phyloP scores from a whole-genome alignment of 345 rosid species.

The Eucalyptus cladocalyx region DNA sequence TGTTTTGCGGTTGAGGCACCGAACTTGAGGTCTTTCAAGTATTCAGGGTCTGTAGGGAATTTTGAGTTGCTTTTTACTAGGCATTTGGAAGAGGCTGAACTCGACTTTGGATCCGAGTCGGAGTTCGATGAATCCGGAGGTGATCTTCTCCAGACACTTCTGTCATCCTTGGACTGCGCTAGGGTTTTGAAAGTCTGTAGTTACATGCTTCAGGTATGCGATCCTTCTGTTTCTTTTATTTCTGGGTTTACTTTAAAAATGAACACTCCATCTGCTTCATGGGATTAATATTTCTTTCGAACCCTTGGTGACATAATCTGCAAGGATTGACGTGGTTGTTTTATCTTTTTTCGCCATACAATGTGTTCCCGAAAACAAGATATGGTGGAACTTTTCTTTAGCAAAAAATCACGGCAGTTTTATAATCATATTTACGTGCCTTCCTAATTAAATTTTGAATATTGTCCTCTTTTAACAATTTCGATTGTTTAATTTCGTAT shows the following conservation, averaged over 20 bases:
- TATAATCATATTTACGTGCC: too few species aligned
- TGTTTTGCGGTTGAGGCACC: conserved; percentile 2
- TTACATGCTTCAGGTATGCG: conserved; percentile 18
- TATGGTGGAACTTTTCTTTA: too few species aligned
- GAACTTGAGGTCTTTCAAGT: conserved; percentile 10
- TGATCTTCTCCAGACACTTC: neutral
- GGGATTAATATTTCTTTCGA: too few species aligned
- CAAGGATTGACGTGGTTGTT: too few species aligned
- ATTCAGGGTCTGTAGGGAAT: conserved; percentile 1
- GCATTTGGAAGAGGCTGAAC: conserved; percentile 6
- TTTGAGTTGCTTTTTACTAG: neutral
- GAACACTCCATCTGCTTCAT: neutral
- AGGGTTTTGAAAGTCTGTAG: conserved; percentile 6
- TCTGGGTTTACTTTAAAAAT: neutral
- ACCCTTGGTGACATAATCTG: too few species aligned
- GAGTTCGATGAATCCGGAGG: conserved; percentile 7
- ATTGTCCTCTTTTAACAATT: neutral
- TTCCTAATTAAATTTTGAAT: too few species aligned
- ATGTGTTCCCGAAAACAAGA: too few species aligned
- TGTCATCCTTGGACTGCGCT: neutral
- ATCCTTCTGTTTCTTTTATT: neutral
- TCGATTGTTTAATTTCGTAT: too few species aligned
- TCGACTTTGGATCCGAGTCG: conserved; percentile 16
- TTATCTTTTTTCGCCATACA: too few species aligned
- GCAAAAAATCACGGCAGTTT: neutral